A percentile compares a stretch with the other conserved stretches of the same genome.
Conservation (phyloP, 495 filamentous ascomycete species). For the Neurospora sp. region DNA sequence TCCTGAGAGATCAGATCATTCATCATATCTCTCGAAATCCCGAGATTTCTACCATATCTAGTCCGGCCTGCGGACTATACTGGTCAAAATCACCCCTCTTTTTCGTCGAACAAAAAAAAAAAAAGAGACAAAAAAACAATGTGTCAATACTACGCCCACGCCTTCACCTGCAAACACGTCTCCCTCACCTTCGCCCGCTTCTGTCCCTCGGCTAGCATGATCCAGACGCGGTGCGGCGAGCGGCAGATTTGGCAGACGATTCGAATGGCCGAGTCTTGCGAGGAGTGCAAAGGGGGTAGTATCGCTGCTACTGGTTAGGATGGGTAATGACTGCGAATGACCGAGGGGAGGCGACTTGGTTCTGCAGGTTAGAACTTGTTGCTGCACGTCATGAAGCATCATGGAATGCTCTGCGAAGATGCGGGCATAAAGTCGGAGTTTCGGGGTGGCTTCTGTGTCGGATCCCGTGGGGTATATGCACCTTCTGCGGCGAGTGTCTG, state of each 20-base stretch:
- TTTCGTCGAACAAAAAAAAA: too few species aligned
- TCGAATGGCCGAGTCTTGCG: slow-evolving; percentile 17
- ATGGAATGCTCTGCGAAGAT: background rate
- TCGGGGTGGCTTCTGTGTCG: background rate
- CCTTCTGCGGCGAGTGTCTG: background rate
- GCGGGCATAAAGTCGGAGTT: background rate
- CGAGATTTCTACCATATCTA: too few species aligned
- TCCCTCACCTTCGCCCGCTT: slow-evolving; percentile 17
- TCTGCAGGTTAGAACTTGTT: background rate
- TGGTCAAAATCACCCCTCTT: too few species aligned
- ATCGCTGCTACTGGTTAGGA: background rate
- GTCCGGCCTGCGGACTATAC: too few species aligned
- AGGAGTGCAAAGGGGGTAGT: slow-evolving; percentile 19
- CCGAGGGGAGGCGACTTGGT: background rate
- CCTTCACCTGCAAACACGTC: slow-evolving; percentile 18
- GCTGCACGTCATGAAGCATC: background rate
- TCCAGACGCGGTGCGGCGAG: slow-evolving; percentile 20
- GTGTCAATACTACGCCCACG: slow-evolving; percentile 27
- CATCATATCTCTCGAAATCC: background rate
- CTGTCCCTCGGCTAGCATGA: slow-evolving; percentile 17
- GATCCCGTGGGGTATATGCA: background rate
- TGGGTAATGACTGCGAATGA: background rate
- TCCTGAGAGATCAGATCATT: background rate
- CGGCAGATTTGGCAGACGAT: slow-evolving; percentile 24
- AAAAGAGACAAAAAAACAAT: slow-evolving; percentile 5